Evolutionary conservation across 2,329 filamentous ascomycete species (phyloP), one percentile per base, ranked within the genome.

Genomic region (Pseudopithomyces maydicus): DNA sequence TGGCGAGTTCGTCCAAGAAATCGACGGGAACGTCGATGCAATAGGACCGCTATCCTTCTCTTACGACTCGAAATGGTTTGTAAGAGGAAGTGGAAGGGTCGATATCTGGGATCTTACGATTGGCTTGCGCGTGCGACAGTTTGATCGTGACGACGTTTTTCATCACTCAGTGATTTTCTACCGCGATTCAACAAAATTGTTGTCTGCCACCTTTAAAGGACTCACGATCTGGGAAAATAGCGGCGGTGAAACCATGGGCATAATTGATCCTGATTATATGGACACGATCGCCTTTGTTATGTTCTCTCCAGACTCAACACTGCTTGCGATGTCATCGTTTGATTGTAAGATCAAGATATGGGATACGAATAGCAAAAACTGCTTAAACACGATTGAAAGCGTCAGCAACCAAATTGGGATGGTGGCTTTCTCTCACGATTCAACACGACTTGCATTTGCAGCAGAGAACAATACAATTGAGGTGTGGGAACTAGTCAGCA

Each of bases 251-350:
- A 22, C 17, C 35, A 17, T 50, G 8, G n/a, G 39, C 23, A 12
- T 20, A 20, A 32, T 50, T 4, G 22, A 39, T n/a, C n/a, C n/a
- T 32, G 29, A 33, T 22, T 15, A 20, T 51, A 33, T 19, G 4
- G 19, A 23, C 69, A 38, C 50, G 12, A 95, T 52, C 10, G 1
- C 0, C 2, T 52, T 43, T 1, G 96, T 97, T 6, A 32, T 42
- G 32, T 54, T 66, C 38, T 57, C 45, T 54, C 23, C 43, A 8
- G 12, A 44, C 38, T 43, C 26, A 22, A 43, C 38, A 0, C 19
- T 5, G 26, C 15, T 52, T 1, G 38, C 38, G 10, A 43, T 23
- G 3, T 15, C 38, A 23, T 52, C 29, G 14, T 1, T 1, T 0
- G 19, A 43, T 15, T 14, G 5, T 5, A 52, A 15, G 1, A n/a